A percentile compares a stretch with the other conserved stretches of the same genome.
phyloP scores from a whole-genome alignment of 2,329 filamentous ascomycete genomes.

The Bisporella sp. region DNA sequence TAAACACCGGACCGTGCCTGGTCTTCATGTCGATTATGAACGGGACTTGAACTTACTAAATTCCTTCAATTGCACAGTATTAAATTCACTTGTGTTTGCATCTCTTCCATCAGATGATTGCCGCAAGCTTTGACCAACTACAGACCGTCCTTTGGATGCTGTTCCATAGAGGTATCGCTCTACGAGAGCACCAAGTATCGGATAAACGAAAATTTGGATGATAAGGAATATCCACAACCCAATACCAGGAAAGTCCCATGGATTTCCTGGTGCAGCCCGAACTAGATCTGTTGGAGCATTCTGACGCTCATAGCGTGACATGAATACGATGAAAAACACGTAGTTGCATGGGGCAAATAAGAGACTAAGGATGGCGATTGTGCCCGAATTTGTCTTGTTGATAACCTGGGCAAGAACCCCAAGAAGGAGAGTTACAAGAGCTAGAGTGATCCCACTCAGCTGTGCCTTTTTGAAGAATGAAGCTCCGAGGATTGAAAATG shows the following conservation, averaged over 20 bases:
- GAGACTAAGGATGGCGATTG: conserved; percentile 63
- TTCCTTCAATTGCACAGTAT: conserved; percentile 60
- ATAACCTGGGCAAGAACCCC: conserved; percentile 78
- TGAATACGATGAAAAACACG: conserved; percentile 68
- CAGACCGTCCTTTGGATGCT: conserved; percentile 52
- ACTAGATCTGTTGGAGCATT: conserved; percentile 53
- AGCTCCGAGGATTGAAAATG: conserved; percentile 73
- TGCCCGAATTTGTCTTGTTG: conserved; percentile 47
- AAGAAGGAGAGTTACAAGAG: conserved; percentile 65
- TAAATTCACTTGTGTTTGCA: background rate
- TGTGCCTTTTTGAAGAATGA: conserved; percentile 84
- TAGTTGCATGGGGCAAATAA: conserved; percentile 86
- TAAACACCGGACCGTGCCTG: too few relatives aligned
- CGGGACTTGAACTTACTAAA: conserved; percentile 49
- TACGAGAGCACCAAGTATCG: conserved; percentile 65
- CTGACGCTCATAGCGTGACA: conserved; percentile 69
- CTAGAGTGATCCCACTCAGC: conserved; percentile 74
- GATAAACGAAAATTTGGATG: conserved; percentile 72
- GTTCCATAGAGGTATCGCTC: conserved; percentile 74
- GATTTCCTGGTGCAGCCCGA: conserved; percentile 53
- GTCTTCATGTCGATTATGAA: too few relatives aligned
- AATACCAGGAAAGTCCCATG: conserved; percentile 66
- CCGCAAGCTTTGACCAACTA: conserved; percentile 30
- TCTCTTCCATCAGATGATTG: conserved; percentile 1
- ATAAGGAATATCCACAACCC: conserved; percentile 71